Conservation (phyloP, 805 yeast genomes). For the Candida succiphila region DNA sequence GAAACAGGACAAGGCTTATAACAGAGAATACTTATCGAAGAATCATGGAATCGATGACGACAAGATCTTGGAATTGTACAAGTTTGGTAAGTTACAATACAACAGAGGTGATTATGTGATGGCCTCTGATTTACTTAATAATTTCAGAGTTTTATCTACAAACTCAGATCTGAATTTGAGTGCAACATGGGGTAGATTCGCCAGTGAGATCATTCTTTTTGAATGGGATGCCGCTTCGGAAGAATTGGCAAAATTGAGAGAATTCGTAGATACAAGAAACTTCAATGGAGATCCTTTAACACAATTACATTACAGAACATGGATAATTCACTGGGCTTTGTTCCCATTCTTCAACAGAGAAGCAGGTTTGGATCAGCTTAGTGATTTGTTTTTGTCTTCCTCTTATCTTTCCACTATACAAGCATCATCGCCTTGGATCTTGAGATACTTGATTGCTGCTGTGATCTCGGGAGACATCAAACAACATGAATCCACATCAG, state of each 20-base stretch:
- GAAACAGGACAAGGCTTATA: conserved; percentile 46
- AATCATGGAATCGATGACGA: conserved; percentile 37
- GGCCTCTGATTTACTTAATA: conserved; percentile 48
- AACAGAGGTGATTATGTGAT: conserved; percentile 52
- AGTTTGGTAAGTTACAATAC: conserved; percentile 53
- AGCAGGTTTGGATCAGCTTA: conserved; percentile 40
- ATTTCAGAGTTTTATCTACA: conserved; percentile 45
- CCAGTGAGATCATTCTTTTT: conserved; percentile 44
- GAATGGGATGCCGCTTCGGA: conserved; percentile 44
- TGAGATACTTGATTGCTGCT: conserved; percentile 57
- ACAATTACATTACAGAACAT: conserved; percentile 54
- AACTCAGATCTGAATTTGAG: conserved; percentile 38
- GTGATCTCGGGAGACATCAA: conserved; percentile 31
- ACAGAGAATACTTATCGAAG: conserved; percentile 34
- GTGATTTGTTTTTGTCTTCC: conserved; percentile 48
- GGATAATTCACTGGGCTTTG: conserved; percentile 63
- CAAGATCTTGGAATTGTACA: conserved; percentile 40
- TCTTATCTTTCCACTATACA: conserved; percentile 58
- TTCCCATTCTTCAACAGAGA: conserved; percentile 50
- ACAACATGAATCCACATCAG: conserved; percentile 16
- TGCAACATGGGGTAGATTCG: conserved; percentile 64
- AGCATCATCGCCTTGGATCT: conserved; percentile 63
- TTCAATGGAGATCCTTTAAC: conserved; percentile 38
- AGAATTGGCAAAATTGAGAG: conserved; percentile 46
- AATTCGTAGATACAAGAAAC: conserved; percentile 46